Evolutionary conservation across 1,139 yeast genomes (phyloP).

Genomic region (Zhuliangozyma blackwelliae): DNA sequence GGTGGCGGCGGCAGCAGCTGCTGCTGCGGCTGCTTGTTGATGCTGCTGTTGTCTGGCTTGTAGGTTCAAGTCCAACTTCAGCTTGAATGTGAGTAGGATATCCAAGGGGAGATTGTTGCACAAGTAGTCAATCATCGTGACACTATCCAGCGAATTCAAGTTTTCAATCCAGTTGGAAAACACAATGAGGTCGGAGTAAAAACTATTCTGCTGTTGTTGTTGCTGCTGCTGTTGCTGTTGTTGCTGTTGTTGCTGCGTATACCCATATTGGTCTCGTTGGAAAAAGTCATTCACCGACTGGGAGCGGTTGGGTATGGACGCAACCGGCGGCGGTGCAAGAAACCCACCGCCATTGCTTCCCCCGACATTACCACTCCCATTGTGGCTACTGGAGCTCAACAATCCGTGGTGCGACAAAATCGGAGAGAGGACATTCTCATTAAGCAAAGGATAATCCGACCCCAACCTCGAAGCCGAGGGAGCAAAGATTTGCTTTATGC

Average conservation of each 20-base stretch:
- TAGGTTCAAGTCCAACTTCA: conserved; percentile 33
- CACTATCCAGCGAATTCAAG: conserved; percentile 53
- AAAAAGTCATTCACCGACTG: conserved; percentile 42
- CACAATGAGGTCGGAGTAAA: conserved; percentile 44
- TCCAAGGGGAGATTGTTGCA: conserved; percentile 47
- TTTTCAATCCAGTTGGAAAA: conserved; percentile 59
- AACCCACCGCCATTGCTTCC: conserved; percentile 8
- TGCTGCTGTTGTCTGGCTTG: conserved; percentile 15
- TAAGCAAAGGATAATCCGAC: conserved; percentile 13
- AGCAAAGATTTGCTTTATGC: conserved; percentile 8
- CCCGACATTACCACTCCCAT: conserved; percentile 4
- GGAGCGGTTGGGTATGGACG: conserved; percentile 37
- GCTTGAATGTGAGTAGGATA: conserved; percentile 43
- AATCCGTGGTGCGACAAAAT: conserved; percentile 11
- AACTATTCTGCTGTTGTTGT: conserved; percentile 16
- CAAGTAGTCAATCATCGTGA: conserved; percentile 56
- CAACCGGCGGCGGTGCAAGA: conserved; percentile 16
- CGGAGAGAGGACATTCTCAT: conserved; percentile 22
- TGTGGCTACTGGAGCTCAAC: conserved; percentile 8
- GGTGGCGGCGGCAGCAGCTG: conserved; percentile 11
- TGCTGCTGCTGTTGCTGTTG: conserved; percentile 14
- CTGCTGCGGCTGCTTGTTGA: conserved; percentile 8
- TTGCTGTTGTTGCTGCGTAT: not conserved
- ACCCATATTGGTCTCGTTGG: conserved; percentile 15
- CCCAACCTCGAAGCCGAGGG: conserved; percentile 11